phyloP scores from a whole-genome alignment of 2,329 filamentous ascomycete species.

The Apiospora hydei region DNA sequence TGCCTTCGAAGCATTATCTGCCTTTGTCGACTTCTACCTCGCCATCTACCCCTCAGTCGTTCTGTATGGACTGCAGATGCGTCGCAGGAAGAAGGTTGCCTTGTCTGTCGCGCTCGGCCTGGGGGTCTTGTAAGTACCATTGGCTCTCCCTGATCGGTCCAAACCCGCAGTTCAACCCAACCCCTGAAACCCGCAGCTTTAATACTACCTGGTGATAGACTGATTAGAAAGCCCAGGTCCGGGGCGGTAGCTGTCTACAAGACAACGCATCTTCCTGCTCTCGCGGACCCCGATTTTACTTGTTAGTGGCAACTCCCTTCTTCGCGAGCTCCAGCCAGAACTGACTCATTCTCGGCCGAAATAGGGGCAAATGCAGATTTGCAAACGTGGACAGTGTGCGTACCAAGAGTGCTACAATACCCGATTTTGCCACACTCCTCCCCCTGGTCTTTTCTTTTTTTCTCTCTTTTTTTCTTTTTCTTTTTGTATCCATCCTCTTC shows the following conservation, averaged over 20 bases:
- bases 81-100: slow-evolving; percentile 49
- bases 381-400: slow-evolving; percentile 54
- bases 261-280: slow-evolving; percentile 37
- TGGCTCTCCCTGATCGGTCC: too few relatives aligned
- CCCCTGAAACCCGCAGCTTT: too few relatives aligned
- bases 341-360: neutral
- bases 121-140: slow-evolving; percentile 44
- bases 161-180: neutral
- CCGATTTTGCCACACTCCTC: too few relatives aligned
- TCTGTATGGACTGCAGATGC: slow-evolving; percentile 46
- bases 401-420: neutral
- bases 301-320: slow-evolving; percentile 27
- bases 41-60: slow-evolving; percentile 50
- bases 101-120: slow-evolving; percentile 48
- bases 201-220: neutral
- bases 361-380: slow-evolving; percentile 48
- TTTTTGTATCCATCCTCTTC: too few relatives aligned
- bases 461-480: too few relatives aligned
- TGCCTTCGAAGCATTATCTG: slow-evolving; percentile 40
- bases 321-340: too few relatives aligned
- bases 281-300: slow-evolving; percentile 39
- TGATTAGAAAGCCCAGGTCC: slow-evolving; percentile 31
- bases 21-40: slow-evolving; percentile 49
- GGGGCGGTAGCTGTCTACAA: slow-evolving; percentile 42
- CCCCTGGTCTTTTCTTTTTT: too few relatives aligned